These are phyloP conservation scores for Yamadazyma sp. DNA, from an alignment of 1,139 yeast species.

Conservation along the genomic window DNA sequence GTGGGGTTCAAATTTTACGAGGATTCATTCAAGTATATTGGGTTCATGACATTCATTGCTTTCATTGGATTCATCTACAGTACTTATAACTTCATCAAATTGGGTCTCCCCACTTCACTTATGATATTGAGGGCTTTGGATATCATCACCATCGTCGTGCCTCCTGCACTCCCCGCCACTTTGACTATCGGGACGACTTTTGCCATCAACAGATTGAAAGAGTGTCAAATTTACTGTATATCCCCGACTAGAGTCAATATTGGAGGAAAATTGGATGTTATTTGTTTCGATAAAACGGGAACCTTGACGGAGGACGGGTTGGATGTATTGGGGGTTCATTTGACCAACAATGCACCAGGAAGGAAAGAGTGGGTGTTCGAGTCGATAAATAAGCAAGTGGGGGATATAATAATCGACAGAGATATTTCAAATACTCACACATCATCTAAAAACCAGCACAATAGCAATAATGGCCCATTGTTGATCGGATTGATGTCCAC, in stretches of 20 bases:
- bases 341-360: conserved; percentile 52
- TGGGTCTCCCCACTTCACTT: conserved; percentile 66
- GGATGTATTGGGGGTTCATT: conserved; percentile 86
- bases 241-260: conserved; percentile 92
- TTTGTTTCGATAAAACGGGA: conserved; percentile 96
- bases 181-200: conserved; percentile 94
- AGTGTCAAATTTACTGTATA: conserved; percentile 72
- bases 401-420: conserved; percentile 18
- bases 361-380: conserved; percentile 55
- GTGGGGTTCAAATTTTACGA: conserved; percentile 89
- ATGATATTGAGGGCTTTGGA: conserved; percentile 90
- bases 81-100: conserved; percentile 74
- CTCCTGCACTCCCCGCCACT: conserved; percentile 98
- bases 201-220: conserved; percentile 74
- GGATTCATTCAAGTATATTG: conserved; percentile 94
- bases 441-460: conserved; percentile 19
- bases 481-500: conserved; percentile 64
- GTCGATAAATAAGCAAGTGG: conserved; percentile 35
- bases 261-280: conserved; percentile 87
- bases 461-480: conserved; percentile 30
- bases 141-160: conserved; percentile 92
- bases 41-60: conserved; percentile 89
- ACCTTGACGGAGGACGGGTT: conserved; percentile 96
- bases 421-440: not conserved
- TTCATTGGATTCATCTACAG: conserved; percentile 79